Conservation (phyloP, 2,329 filamentous ascomycete species). For the Mycogone perniciosa region DNA sequence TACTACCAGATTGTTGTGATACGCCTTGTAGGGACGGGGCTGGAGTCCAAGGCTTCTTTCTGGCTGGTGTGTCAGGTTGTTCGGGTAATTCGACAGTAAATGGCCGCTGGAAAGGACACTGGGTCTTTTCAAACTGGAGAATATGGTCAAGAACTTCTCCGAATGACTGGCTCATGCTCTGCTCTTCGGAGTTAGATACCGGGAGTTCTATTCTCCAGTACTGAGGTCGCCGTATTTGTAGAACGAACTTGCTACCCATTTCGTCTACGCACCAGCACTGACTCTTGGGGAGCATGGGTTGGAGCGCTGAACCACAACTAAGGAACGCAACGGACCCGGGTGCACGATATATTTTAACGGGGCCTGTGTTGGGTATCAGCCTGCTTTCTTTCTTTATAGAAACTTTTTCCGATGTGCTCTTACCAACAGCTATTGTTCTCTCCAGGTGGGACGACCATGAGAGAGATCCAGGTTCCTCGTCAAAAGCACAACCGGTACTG, state of each 20-base stretch:
- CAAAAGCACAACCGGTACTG: conserved; percentile 12
- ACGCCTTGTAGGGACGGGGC: background rate
- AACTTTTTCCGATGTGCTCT: conserved; percentile 18
- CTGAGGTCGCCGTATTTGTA: conserved; percentile 73
- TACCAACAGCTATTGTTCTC: conserved; percentile 72
- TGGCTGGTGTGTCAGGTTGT: conserved; percentile 47
- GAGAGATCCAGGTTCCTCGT: conserved; percentile 53
- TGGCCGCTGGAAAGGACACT: conserved; percentile 73
- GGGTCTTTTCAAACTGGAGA: conserved; percentile 79
- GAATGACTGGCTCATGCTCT: conserved; percentile 57
- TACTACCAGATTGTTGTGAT: conserved; percentile 26
- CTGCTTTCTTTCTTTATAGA: background rate
- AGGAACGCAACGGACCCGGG: conserved; percentile 83
- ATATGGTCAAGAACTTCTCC: conserved; percentile 65
- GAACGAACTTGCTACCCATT: conserved; percentile 71
- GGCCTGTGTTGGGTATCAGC: conserved; percentile 39
- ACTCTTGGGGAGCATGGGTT: conserved; percentile 81
- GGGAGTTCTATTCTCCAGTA: conserved; percentile 91
- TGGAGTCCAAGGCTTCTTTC: conserved; percentile 64
- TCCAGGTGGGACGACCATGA: conserved; percentile 72
- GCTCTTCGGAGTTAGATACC: conserved; percentile 41
- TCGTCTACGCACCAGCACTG: conserved; percentile 93
- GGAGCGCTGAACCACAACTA: conserved; percentile 74
- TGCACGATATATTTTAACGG: conserved; percentile 77
- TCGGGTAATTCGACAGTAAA: conserved; percentile 72